phyloP scores from a whole-genome alignment of 257 asterid species.

The Ocimum tenuiflorum region DNA sequence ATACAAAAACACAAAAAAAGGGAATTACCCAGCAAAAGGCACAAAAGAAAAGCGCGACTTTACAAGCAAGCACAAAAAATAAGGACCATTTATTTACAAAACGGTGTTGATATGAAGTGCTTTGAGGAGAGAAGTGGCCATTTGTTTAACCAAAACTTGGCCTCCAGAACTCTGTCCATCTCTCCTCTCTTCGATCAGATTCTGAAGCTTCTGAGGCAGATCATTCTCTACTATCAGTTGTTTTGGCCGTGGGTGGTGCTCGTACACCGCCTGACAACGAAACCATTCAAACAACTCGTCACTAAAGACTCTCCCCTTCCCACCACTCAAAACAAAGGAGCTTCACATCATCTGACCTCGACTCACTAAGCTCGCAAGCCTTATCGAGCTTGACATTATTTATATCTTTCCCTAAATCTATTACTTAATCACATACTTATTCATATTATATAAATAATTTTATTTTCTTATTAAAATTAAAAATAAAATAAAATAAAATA shows the following conservation, averaged over 20 bases:
- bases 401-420: too few relatives aligned
- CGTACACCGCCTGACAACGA: constrained; percentile 73
- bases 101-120: constrained; percentile 95
- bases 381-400: too few relatives aligned
- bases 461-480: too few relatives aligned
- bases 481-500: too few relatives aligned
- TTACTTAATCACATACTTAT: too few relatives aligned
- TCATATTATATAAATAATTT: too few relatives aligned
- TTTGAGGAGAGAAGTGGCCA: constrained; percentile 97
- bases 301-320: too few relatives aligned
- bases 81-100: constrained; percentile 31
- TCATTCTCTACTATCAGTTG: constrained; percentile 92
- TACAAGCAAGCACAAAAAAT: constrained; percentile 10
- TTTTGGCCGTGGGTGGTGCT: constrained; percentile 98
- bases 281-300: too few relatives aligned
- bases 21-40: neutral
- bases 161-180: constrained; percentile 97
- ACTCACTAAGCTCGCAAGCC: too few relatives aligned
- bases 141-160: constrained; percentile 94
- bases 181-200: constrained; percentile 89
- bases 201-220: constrained; percentile 82
- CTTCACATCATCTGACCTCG: too few relatives aligned
- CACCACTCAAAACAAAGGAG: too few relatives aligned
- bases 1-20: neutral
- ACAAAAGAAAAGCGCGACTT: neutral